phyloP scores from a whole-genome alignment of 805 yeast species.

The Suhomyces vadensis region DNA sequence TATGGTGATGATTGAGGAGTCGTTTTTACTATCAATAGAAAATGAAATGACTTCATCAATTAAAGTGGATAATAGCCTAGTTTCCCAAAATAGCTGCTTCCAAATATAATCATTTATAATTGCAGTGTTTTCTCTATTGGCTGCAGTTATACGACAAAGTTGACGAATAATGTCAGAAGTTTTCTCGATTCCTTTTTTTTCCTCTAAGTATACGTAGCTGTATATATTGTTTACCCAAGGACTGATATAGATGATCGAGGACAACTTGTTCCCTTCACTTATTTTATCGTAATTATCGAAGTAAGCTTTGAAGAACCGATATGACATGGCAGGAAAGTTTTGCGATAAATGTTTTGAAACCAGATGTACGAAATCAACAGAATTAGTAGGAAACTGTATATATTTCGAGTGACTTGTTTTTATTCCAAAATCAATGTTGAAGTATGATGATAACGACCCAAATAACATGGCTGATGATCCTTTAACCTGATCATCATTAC shows the following conservation, averaged over 20 bases:
- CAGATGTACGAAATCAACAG: slow-evolving; percentile 57
- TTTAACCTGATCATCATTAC: slow-evolving; percentile 57
- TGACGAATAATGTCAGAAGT: slow-evolving; percentile 62
- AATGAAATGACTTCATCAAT: slow-evolving; percentile 75
- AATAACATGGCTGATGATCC: slow-evolving; percentile 63
- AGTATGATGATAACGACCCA: slow-evolving; percentile 60
- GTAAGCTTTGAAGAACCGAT: slow-evolving; percentile 56
- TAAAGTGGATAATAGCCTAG: slow-evolving; percentile 54
- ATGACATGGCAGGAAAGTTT: slow-evolving; percentile 59
- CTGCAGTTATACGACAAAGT: slow-evolving; percentile 58
- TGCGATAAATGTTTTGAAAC: slow-evolving; percentile 59
- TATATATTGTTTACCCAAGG: slow-evolving; percentile 78
- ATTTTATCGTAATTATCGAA: slow-evolving; percentile 44
- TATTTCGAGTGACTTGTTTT: slow-evolving; percentile 55
- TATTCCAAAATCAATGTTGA: slow-evolving; percentile 60
- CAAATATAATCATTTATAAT: slow-evolving; percentile 63
- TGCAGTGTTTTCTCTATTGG: slow-evolving; percentile 49
- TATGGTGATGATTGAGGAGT: slow-evolving; percentile 62
- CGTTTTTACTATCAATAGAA: slow-evolving; percentile 76
- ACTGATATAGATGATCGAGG: slow-evolving; percentile 52
- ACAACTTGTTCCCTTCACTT: slow-evolving; percentile 33
- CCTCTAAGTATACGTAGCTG: slow-evolving; percentile 55
- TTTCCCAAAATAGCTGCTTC: slow-evolving; percentile 64
- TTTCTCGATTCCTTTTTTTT: slow-evolving; percentile 59
- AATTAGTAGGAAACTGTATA: slow-evolving; percentile 67